phyloP scores from a whole-genome alignment of 2,329 filamentous ascomycete species.

The Exserohilum turcica region DNA sequence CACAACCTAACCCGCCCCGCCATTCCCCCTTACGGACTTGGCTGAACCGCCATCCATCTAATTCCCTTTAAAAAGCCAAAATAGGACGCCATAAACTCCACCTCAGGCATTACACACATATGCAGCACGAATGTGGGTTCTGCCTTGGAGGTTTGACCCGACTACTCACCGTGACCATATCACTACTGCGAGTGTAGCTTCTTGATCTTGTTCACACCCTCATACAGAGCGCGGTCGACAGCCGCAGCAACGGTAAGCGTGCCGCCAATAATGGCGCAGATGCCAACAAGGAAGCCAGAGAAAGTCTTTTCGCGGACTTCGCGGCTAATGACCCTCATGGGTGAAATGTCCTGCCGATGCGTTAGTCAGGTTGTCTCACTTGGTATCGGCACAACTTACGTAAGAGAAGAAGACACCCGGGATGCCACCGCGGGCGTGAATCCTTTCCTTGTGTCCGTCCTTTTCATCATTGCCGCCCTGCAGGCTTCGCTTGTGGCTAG shows the following conservation, averaged over 20 bases:
- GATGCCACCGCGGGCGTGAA: conserved; percentile 89
- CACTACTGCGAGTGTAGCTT: conserved; percentile 72
- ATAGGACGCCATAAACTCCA: conserved; percentile 10
- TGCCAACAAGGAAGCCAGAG: conserved; percentile 86
- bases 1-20: background rate
- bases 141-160: background rate
- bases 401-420: conserved; percentile 99
- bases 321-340: conserved; percentile 99
- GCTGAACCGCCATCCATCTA: background rate
- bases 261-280: conserved; percentile 93
- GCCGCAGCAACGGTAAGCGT: conserved; percentile 95
- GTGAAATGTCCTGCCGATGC: conserved; percentile 86
- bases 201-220: conserved; percentile 81
- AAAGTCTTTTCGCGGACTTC: conserved; percentile 90
- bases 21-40: background rate
- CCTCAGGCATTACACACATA: conserved; percentile 5
- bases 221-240: conserved; percentile 87
- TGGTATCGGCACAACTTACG: conserved; percentile 60
- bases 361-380: conserved; percentile 12
- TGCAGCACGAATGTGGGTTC: background rate
- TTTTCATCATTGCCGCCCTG: conserved; percentile 80
- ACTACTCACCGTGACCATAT: background rate
- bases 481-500: conserved; percentile 90
- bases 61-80: background rate
- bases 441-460: conserved; percentile 88